These are phyloP conservation scores for Phytophthora capsici DNA, from an alignment of 352 stramenopile species.

Conservation along the genomic window DNA sequence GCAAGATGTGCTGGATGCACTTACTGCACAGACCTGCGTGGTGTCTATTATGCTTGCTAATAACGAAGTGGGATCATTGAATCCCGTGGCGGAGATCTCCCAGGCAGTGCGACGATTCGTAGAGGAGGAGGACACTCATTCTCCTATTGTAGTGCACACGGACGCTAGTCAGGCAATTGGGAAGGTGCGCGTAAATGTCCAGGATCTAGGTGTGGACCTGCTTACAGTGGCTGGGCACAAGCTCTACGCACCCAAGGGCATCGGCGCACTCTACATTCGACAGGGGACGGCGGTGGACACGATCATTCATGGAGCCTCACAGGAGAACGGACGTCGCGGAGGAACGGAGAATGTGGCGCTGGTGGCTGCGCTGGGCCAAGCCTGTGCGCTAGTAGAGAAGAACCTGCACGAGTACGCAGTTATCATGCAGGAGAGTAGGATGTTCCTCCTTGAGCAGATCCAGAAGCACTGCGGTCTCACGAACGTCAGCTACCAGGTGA, in stretches of 20 bases:
- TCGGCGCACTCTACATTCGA: conserved; percentile 84
- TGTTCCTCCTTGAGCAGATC: conserved; percentile 58
- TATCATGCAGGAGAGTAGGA: conserved; percentile 72
- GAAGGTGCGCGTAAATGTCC: conserved; percentile 92
- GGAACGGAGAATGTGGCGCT: conserved; percentile 98
- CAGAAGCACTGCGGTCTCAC: conserved; percentile 49
- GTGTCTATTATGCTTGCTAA: conserved; percentile 99
- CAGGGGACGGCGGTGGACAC: conserved; percentile 49
- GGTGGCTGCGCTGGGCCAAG: conserved; percentile 93
- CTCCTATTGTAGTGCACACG: conserved; percentile 93
- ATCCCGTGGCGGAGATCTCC: conserved; percentile 93
- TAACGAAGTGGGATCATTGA: conserved; percentile 97
- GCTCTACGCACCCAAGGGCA: conserved; percentile 96
- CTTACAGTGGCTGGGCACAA: conserved; percentile 98
- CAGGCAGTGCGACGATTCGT: conserved; percentile 45
- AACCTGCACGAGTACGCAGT: conserved; percentile 74
- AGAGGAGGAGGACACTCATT: conserved; percentile 30
- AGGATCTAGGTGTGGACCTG: conserved; percentile 91
- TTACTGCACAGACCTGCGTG: conserved; percentile 90
- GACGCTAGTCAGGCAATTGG: conserved; percentile 97
- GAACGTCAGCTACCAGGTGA: conserved; percentile 73
- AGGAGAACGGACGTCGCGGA: conserved; percentile 93
- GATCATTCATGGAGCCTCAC: conserved; percentile 91
- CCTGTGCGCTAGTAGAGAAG: conserved; percentile 72
- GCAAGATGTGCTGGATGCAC: conserved; percentile 80